Evolutionary conservation across 2,329 filamentous ascomycete genomes (phyloP).

Genomic region (Alternaria postmessia): DNA sequence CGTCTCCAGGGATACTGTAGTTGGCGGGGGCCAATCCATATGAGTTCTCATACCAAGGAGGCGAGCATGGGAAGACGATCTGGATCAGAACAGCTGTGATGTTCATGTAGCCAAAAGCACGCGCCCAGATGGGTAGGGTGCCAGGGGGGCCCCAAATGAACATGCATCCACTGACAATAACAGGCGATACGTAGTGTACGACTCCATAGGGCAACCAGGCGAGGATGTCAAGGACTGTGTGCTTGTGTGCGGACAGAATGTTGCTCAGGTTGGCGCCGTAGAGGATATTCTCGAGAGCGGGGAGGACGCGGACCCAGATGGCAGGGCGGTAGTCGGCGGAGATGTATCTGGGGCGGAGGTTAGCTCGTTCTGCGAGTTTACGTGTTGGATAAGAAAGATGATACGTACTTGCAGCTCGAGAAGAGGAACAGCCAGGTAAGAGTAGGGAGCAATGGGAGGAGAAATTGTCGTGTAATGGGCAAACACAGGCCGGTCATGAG

Average conservation of each 20-base stretch:
- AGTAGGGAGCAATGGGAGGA: constrained; percentile 85
- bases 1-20: constrained; percentile 88
- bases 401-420: constrained; percentile 86
- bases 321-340: constrained; percentile 86
- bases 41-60: constrained; percentile 95
- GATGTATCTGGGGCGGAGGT: constrained; percentile 72
- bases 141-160: constrained; percentile 91
- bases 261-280: constrained; percentile 97
- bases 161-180: constrained; percentile 78
- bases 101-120: constrained; percentile 92
- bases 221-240: constrained; percentile 81
- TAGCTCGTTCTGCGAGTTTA: constrained; percentile 16
- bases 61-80: constrained; percentile 89
- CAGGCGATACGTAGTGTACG: constrained; percentile 86
- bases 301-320: constrained; percentile 94
- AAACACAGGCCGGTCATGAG: constrained; percentile 76
- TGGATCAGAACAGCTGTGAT: constrained; percentile 87
- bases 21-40: constrained; percentile 91
- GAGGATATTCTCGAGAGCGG: constrained; percentile 92
- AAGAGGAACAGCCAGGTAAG: constrained; percentile 90
- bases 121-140: constrained; percentile 83
- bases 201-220: constrained; percentile 95
- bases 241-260: constrained; percentile 89
- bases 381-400: no score
- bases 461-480: constrained; percentile 88